phyloP scores from a whole-genome alignment of 768 basidiomycete genomes.

The Inosperma sp. region DNA sequence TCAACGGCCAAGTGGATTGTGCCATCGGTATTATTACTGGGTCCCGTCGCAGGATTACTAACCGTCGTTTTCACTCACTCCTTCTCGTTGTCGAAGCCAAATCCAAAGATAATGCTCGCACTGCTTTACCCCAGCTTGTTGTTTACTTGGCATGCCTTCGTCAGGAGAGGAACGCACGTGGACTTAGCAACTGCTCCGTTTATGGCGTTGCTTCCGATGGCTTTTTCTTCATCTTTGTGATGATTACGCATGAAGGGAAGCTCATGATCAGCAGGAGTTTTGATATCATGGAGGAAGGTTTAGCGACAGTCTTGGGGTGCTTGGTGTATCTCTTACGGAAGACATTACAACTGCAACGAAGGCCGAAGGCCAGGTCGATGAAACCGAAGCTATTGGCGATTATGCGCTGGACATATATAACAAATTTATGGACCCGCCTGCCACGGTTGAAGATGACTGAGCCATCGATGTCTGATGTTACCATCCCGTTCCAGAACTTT shows the following conservation, averaged over 20 bases:
- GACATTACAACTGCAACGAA: background rate
- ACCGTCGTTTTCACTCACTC: conserved; percentile 6
- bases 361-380: background rate
- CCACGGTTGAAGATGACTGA: too few species aligned
- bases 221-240: background rate
- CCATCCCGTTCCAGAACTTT: too few species aligned
- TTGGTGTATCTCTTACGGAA: conserved; percentile 5
- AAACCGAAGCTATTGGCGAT: too few species aligned
- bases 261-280: conserved; percentile 2
- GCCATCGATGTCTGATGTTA: too few species aligned
- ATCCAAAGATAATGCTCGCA: background rate
- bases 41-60: background rate
- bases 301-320: background rate
- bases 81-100: conserved; percentile 5
- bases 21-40: conserved; percentile 7
- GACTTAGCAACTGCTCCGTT: conserved; percentile 3
- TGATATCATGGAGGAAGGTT: background rate
- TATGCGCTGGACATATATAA: too few species aligned
- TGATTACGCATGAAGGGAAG: conserved; percentile 6
- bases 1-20: conserved; percentile 5
- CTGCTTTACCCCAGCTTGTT: conserved; percentile 5
- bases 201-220: conserved; percentile 7
- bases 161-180: background rate
- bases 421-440: too few species aligned
- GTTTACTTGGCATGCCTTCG: conserved; percentile 8